Percentiles rank a stretch among this genome's conserved stretches.
Conservation (phyloP, 2,329 filamentous ascomycete genomes). For the Fusarium newnesense region DNA sequence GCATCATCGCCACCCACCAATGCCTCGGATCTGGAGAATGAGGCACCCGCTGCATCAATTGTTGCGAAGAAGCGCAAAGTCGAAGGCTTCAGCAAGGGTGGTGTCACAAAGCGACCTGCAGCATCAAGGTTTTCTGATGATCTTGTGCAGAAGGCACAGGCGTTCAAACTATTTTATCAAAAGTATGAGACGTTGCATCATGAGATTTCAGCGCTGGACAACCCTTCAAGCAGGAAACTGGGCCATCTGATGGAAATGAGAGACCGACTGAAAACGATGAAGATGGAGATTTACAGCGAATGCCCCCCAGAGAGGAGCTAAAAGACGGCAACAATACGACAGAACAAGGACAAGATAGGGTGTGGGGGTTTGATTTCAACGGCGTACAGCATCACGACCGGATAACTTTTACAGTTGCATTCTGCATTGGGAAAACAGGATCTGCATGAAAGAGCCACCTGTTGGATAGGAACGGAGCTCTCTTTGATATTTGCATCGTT, state of each 20-base stretch:
- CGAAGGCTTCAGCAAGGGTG: conserved; percentile 40
- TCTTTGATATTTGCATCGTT: conserved; percentile 39
- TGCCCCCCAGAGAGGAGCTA: conserved; percentile 47
- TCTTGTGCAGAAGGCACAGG: conserved; percentile 62
- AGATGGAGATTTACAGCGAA: conserved; percentile 66
- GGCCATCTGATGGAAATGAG: conserved; percentile 65
- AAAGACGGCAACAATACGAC: conserved; percentile 30
- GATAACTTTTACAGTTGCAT: conserved; percentile 42
- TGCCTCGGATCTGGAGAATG: conserved; percentile 68
- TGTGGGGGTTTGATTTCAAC: conserved; percentile 14
- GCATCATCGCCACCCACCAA: conserved; percentile 74
- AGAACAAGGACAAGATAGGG: conserved; percentile 15
- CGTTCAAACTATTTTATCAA: conserved; percentile 66
- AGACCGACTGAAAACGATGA: conserved; percentile 64
- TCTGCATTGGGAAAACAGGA: conserved; percentile 39
- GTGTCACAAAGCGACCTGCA: conserved; percentile 46
- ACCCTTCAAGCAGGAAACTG: conserved; percentile 64
- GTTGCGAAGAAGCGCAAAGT: conserved; percentile 58
- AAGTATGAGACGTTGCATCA: conserved; percentile 67
- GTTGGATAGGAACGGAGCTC: conserved; percentile 36
- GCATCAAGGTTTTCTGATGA: conserved; percentile 50
- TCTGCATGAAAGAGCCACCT: conserved; percentile 40
- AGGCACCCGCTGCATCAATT: conserved; percentile 44
- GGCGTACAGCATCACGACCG: conserved; percentile 43
- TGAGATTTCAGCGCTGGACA: conserved; percentile 61